Base-by-base conservation (phyloP, 305 asterid genomes). In the Lippia alba region DNA sequence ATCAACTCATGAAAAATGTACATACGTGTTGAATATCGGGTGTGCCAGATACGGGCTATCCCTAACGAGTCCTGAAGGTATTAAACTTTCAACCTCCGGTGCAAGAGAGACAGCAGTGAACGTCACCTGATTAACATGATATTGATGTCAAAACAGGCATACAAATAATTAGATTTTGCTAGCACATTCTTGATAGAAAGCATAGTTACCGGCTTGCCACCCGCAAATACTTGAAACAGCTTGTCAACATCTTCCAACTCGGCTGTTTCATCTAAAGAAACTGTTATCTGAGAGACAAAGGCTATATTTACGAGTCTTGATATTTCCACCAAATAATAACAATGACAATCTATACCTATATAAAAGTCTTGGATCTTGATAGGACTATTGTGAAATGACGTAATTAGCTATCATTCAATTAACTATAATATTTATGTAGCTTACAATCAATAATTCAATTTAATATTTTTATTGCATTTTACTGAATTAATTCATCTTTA, bases 11-110 rank as follows among this genome's bases (percentile, higher is more conserved):
- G 41, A 4, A 50, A 56, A 55, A 71, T 57, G 65, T 57, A 7
- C 89, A 5, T 86, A 91, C 96, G 92, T 80, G 94, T 88, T 90
- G 86, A 92, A 92, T 72, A 90, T 84, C 39, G 88, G 76, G 83
- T 92, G 96, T 54, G 92, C 85, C 79, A 92, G 76, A 71, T 59
- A 92, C 12, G 90, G 85, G 76, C 88, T 92, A 83, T 88, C 81
- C 87, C 97, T 84, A 16, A 56, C 78, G 81, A 90, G 87, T 20
- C 86, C 87, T 2, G 91, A 79, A 74, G 97, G 96, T 67, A 92
- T 90, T 67, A 72, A 63, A 75, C 50, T 80, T 72, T 86, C 73
- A 76, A 88, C 92, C 78, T 90, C 97, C 12, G 88, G 76, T 46
- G 96, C 96, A 71, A 92, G 94, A 79, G 94, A 88, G 63, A 71